Percentiles rank a stretch among this genome's conserved stretches.
Conservation (phyloP, 169 alveolate genomes). For the Plasmodium yoelii region DNA sequence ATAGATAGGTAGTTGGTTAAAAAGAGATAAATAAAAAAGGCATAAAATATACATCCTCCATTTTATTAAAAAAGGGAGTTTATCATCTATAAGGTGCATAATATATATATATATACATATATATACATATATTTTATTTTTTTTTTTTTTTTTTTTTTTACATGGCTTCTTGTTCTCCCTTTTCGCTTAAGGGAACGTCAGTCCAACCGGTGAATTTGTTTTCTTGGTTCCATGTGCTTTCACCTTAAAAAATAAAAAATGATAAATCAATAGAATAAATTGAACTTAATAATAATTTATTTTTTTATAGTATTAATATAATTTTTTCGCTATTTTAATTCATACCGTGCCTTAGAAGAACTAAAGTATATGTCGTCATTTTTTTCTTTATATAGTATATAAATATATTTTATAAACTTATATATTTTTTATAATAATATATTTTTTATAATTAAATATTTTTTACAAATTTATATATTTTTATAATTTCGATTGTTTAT, state of each 20-base stretch:
- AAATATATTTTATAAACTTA: background rate
- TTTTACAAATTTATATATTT: background rate
- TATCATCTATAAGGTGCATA: too few species aligned
- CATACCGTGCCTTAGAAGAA: conserved; percentile 74
- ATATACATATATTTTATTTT: too few species aligned
- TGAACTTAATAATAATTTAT: background rate
- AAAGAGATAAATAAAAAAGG: background rate
- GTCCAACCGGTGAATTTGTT: conserved; percentile 99
- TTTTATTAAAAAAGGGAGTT: too few species aligned
- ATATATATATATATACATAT: too few species aligned
- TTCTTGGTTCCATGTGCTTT: conserved; percentile 96
- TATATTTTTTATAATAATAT: too few species aligned
- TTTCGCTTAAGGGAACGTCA: conserved; percentile 94
- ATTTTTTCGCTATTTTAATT: conserved; percentile 10
- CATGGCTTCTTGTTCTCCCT: conserved; percentile 95
- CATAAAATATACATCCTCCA: background rate
- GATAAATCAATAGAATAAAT: background rate
- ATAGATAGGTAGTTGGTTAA: too few species aligned
- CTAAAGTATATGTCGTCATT: conserved; percentile 66
- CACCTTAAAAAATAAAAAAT: conserved; percentile 87
- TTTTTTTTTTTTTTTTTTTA: conserved; percentile 69
- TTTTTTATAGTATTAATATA: conserved; percentile 2
- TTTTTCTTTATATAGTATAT: conserved; percentile 3
- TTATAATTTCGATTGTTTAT: background rate
- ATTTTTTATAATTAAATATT: background rate